Conservation (phyloP, 192 early-diverging fungal genomes). For the Polychytrium aggregatum region DNA sequence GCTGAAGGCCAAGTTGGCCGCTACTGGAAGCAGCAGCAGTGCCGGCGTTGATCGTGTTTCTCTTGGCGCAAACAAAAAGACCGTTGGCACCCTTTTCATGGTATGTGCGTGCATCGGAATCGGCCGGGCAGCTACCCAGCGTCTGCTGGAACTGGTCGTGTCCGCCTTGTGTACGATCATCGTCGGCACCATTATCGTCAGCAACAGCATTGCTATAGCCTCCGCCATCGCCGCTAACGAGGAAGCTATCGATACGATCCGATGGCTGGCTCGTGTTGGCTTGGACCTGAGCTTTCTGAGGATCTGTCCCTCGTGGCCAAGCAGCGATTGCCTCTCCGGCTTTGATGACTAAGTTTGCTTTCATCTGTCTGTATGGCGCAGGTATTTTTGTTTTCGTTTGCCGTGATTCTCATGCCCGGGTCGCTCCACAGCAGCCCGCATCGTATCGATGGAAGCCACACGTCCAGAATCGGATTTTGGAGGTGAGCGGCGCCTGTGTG, state of each 20-base stretch:
- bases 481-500: too few relatives aligned
- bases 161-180: not conserved
- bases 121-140: conserved; percentile 17
- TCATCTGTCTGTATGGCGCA: too few relatives aligned
- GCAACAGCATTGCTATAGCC: not conserved
- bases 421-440: conserved; percentile 23
- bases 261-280: too few relatives aligned
- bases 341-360: too few relatives aligned
- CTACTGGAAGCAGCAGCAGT: conserved; percentile 6
- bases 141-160: not conserved
- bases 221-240: conserved; percentile 1
- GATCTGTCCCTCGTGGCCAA: too few relatives aligned
- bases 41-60: not conserved
- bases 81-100: conserved; percentile 52
- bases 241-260: too few relatives aligned
- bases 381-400: conserved; percentile 78
- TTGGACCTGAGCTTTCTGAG: too few relatives aligned
- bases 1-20: conserved; percentile 24
- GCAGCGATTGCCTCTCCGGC: too few relatives aligned
- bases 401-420: conserved; percentile 60
- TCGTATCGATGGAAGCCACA: too few relatives aligned
- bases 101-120: conserved; percentile 21
- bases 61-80: conserved; percentile 15
- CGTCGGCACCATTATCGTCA: not conserved
- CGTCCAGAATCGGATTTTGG: too few relatives aligned